Conservation (phyloP, 176 grass and related monocot genomes). For the Bothriochloa decipiens region DNA sequence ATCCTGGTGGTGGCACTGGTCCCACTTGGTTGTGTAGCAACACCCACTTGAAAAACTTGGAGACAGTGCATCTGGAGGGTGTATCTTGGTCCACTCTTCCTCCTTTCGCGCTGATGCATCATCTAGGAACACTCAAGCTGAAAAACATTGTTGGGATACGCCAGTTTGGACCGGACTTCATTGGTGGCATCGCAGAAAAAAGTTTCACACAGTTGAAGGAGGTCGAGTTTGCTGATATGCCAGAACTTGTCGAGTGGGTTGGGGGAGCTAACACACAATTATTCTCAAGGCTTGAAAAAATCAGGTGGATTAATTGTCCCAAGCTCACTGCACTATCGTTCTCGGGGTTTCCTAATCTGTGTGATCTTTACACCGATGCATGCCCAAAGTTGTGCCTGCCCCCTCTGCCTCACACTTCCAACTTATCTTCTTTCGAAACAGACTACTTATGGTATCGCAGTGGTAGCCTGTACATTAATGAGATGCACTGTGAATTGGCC, state of each 20-base stretch:
- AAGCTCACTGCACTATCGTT: background rate
- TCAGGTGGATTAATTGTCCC: fast-evolving
- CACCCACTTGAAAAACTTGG: background rate
- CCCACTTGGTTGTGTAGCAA: constrained; percentile 1
- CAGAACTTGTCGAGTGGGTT: constrained; percentile 21
- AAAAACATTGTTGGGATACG: background rate
- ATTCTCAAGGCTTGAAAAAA: background rate
- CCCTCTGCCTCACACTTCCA: constrained; percentile 23
- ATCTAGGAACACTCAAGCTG: background rate
- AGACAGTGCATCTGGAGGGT: background rate
- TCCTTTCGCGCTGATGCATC: background rate
- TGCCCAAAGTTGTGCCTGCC: constrained; percentile 20
- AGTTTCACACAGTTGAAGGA: background rate
- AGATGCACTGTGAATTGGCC: background rate
- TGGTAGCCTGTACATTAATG: background rate
- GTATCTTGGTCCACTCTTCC: background rate
- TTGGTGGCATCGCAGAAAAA: background rate
- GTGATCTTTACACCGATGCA: fast-evolving
- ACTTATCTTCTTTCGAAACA: fast-evolving
- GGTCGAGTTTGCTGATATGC: background rate
- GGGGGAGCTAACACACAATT: background rate
- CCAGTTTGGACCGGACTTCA: background rate
- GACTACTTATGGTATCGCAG: fast-evolving
- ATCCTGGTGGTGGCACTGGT: background rate
- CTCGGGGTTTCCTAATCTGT: background rate